Base-by-base conservation (phyloP, 2,329 filamentous ascomycete species). In the Simplicillium sp. region DNA sequence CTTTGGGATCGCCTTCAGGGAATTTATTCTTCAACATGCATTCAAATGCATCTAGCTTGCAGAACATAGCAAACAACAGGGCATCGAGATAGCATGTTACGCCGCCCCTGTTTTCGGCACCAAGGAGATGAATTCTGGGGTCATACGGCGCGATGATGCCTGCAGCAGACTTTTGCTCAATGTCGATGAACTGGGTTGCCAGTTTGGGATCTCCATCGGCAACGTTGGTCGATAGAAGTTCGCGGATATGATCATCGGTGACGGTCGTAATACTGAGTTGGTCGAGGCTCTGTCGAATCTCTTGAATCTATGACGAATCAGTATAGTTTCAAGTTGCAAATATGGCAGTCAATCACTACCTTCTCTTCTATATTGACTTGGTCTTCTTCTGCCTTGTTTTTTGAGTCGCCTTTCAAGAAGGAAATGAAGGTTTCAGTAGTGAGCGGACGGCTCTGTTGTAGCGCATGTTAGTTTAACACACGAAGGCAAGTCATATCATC, bases 51-150 rank as follows among this genome's bases (percentile, higher is more conserved):
- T 87, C 83, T 31, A 96, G 71, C 45, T 86, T 82, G 14, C 86
- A 84, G 58, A 97, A 97, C 87, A 98, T 96, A 58, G 90, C 84
- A 58, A 96, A 97, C 2, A 98, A 73, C 16, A 97, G 66, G 1
- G 90, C 76, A 58, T 97, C 92, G 13, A 97, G 69, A 58, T 94
- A 97, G 65, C 92, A 98, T n/a, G 90, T 97, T 29, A 95, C 87
- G 37, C 77, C 78, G 35, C 82, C 74, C 37, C 88, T 74, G 55
- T 98, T 98, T 51, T 87, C 83, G 11, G 92, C 90, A 7, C 92
- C 92, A 4, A 87, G 66, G 67, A 97, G 80, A 42, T 75, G 74
- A 7, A 83, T 71, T 40, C 73, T 71, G 8, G 87, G 78, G 41
- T 87, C 73, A 63, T 87, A 94, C 13, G 79, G 76, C 46, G 80